Percentiles rank a stretch among this genome's conserved stretches.
Evolutionary conservation across 306 rosid genomes (phyloP).

Genomic region (Sicyos baderoa): DNA sequence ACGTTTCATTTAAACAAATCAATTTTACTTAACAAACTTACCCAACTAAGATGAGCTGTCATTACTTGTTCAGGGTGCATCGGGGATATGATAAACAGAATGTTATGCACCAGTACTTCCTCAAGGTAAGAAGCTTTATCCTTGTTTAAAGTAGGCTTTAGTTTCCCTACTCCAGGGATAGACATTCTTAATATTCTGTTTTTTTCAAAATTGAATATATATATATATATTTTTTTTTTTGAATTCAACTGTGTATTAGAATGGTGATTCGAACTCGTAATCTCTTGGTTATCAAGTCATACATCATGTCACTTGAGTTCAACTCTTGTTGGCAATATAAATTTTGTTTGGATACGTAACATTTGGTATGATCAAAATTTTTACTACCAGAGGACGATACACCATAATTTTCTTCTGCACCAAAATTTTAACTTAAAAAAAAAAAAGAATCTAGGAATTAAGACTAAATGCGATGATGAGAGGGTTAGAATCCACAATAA

Average conservation of each 20-base stretch:
- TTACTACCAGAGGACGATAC: not conserved
- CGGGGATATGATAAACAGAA: conserved; percentile 55
- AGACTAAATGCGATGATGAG: not conserved
- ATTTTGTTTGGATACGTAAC: not conserved
- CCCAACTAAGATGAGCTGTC: not conserved
- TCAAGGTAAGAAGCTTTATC: conserved; percentile 55
- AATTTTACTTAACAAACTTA: conserved; percentile 14
- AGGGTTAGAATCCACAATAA: not conserved
- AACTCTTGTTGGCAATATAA: no score
- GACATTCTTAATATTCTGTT: not conserved
- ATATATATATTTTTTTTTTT: no score
- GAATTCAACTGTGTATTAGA: no score
- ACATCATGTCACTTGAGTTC: no score
- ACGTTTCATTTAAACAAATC: not conserved
- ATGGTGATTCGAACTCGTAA: no score
- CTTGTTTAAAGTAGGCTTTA: not conserved
- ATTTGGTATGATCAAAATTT: not conserved
- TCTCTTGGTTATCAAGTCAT: no score
- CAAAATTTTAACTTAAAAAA: not conserved
- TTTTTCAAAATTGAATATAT: not conserved
- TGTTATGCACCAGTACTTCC: conserved; percentile 76
- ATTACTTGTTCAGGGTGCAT: conserved; percentile 46
- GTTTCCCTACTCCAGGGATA: conserved; percentile 6
- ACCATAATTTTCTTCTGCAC: not conserved
- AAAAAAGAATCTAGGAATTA: not conserved